Evolutionary conservation across 352 stramenopile species (phyloP), one percentile per base, ranked within the genome.

Genomic region (Thalassiosira gravida): DNA sequence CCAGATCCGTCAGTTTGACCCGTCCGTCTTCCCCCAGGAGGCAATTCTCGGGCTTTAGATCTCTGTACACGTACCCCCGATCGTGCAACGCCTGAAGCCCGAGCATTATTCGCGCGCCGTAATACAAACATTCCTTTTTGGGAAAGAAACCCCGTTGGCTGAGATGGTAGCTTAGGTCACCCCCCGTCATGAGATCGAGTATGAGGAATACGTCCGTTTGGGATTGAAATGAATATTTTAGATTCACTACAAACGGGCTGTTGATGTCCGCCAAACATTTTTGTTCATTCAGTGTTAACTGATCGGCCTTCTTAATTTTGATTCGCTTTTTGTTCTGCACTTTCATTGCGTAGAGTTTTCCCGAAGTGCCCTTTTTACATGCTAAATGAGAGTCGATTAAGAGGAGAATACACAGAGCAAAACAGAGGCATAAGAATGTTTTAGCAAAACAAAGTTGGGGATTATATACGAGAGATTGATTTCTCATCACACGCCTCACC

Each of bases 181-280:
- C 80, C 50, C 80, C 80, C 46, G 80, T 69, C 13, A 84, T 52
- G 58, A 82, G 82, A 30, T 87, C 79, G 20, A 74, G 81, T 42
- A 87, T 67, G 52, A 87, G 78, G 52, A 80, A 87, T 11, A 87
- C 73, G n/a, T 46, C 16, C 37, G 8, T 16, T 16, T 16, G 37
- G 8, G 37, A 14, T 46, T 99, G 98, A 86, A 97, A 99, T 42
- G 71, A 78, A 11, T 59, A 58, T 14, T 97, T 93, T 63, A 99
- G 94, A 2, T 90, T 93, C 1, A 98, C 97, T 44, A 99, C 97
- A 87, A 99, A 99, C 1, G 98, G 97, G n/a, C n/a, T n/a, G n/a
- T n/a, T n/a, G n/a, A n/a, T n/a, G n/a, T 89, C 80, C 49, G 91
- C 85, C 20, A 97, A 77, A 59, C 94, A 92, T 42, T 90, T 78